These are phyloP conservation scores for Camellia oleifera DNA, from an alignment of 179 eudicot species.

Conservation along the genomic window DNA sequence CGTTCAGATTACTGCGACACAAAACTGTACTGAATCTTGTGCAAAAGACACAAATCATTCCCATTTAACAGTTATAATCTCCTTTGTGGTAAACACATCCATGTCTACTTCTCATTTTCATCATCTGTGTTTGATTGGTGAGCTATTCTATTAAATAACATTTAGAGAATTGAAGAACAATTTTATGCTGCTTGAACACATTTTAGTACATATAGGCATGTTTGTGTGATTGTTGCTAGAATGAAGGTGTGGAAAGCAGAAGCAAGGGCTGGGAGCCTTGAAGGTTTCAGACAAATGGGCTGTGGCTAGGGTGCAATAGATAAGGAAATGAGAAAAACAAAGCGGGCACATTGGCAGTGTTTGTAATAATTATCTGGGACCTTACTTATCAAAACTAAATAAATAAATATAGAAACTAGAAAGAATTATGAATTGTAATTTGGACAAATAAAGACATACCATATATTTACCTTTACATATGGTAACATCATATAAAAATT, in stretches of 20 bases:
- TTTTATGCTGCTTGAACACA: neutral
- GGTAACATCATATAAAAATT: no score
- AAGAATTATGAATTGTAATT: no score
- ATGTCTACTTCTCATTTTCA: neutral
- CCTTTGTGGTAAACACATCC: neutral
- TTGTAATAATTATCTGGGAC: neutral
- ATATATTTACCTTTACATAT: no score
- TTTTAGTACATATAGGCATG: neutral
- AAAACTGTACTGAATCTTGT: conserved; percentile 1
- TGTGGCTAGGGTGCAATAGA: neutral
- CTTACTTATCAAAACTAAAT: neutral
- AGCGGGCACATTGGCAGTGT: neutral
- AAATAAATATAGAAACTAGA: no score
- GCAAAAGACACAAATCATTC: conserved; percentile 1
- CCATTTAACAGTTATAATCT: conserved; percentile 3
- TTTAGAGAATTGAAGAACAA: neutral
- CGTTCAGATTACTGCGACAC: neutral
- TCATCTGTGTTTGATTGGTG: neutral
- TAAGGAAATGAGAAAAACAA: neutral
- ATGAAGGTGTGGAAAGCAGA: neutral
- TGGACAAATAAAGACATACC: no score
- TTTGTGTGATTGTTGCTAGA: neutral
- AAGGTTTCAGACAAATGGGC: neutral
- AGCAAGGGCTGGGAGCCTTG: neutral
- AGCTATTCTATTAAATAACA: neutral